Percentiles rank a stretch among this genome's conserved stretches.
phyloP scores from a whole-genome alignment of 805 yeast genomes.

The Zygoascus flipseniorum region DNA sequence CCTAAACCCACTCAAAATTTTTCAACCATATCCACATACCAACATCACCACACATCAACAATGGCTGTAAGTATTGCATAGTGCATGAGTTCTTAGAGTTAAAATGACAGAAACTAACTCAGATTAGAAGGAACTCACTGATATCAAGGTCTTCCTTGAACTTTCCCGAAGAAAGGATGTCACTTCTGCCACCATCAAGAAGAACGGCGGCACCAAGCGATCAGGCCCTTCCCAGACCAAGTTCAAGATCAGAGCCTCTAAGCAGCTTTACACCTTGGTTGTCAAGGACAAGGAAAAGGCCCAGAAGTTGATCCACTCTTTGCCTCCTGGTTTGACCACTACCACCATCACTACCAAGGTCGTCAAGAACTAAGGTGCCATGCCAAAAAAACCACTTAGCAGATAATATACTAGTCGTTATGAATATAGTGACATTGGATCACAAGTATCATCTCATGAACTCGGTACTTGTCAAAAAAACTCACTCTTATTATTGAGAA shows the following conservation, averaged over 20 bases:
- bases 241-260: conserved; percentile 83
- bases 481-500: no score
- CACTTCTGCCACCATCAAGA: conserved; percentile 87
- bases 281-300: conserved; percentile 96
- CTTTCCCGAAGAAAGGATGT: conserved; percentile 81
- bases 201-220: conserved; percentile 61
- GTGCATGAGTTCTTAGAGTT: background rate
- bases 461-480: no score
- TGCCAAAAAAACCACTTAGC: background rate
- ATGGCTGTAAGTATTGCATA: background rate
- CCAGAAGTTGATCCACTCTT: conserved; percentile 92
- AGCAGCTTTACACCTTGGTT: conserved; percentile 87
- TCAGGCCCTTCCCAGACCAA: conserved; percentile 65
- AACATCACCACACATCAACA: background rate
- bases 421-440: background rate
- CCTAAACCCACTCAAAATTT: background rate
- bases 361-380: conserved; percentile 3
- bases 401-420: background rate
- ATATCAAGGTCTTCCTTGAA: conserved; percentile 95
- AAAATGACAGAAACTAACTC: background rate
- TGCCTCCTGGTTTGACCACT: conserved; percentile 60
- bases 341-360: conserved; percentile 14
- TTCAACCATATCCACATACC: background rate
- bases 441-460: no score
- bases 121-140: conserved; percentile 67